Percentiles rank a stretch among this genome's conserved stretches.
phyloP scores from a whole-genome alignment of 1,284 basidiomycete genomes.

The Agaricales sp. region DNA sequence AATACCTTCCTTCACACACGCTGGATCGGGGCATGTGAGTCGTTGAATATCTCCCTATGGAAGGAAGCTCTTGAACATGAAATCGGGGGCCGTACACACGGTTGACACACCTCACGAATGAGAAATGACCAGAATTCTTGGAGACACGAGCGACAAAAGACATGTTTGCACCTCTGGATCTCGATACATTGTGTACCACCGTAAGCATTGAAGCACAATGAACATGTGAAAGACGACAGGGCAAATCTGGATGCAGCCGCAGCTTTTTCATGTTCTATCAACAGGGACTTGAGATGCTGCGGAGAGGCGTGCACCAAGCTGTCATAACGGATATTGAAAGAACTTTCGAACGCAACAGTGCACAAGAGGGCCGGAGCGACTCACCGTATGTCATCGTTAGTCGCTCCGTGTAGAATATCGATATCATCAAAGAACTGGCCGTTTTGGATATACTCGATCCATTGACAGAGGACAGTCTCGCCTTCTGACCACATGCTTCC shows the following conservation, averaged over 20 bases:
- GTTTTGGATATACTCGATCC: background rate
- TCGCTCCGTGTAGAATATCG: background rate
- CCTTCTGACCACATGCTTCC: background rate
- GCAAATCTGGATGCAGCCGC: background rate
- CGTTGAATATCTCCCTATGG: background rate
- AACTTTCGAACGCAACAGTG: background rate
- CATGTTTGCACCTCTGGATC: background rate
- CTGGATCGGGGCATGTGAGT: slow-evolving; percentile 1
- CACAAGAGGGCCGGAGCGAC: background rate
- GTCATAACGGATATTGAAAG: background rate
- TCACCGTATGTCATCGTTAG: background rate
- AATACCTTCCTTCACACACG: background rate
- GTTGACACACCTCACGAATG: background rate
- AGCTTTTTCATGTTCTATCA: background rate
- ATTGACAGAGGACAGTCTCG: background rate
- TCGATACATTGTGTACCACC: background rate
- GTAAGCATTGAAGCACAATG: background rate
- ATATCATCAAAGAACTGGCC: background rate
- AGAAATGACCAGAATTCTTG: slow-evolving; percentile 1
- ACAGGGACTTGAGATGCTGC: background rate
- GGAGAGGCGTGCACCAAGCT: background rate
- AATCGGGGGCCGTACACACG: too few relatives aligned
- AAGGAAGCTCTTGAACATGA: too few relatives aligned
- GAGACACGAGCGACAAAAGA: slow-evolving; percentile 1
- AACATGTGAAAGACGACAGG: background rate